These are phyloP conservation scores for Chytriomyces hyalinus DNA, from an alignment of 192 early-diverging fungal genomes.

Conservation along the genomic window DNA sequence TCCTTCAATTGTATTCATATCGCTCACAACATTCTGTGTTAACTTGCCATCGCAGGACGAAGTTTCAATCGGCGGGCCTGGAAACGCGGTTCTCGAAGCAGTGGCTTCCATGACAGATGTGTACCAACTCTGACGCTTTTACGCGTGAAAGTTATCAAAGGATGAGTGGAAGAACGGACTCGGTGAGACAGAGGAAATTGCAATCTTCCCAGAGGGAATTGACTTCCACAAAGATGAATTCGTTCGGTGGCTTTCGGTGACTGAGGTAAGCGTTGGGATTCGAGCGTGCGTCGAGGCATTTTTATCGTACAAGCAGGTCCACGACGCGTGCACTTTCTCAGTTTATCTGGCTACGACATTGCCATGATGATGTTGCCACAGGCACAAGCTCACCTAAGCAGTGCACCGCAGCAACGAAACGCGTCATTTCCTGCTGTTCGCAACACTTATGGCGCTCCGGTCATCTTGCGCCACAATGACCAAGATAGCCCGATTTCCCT, in stretches of 20 bases:
- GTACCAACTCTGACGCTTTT: slow-evolving; percentile 25
- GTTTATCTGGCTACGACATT: slow-evolving; percentile 64
- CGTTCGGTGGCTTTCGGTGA: slow-evolving; percentile 59
- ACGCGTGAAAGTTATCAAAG: slow-evolving; percentile 25
- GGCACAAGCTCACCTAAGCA: background rate
- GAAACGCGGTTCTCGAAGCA: slow-evolving; percentile 13
- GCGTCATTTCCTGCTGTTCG: slow-evolving; percentile 10
- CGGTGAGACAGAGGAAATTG: slow-evolving; percentile 62
- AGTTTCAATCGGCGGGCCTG: background rate
- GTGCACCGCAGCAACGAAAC: background rate
- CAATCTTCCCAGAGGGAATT: slow-evolving; percentile 54
- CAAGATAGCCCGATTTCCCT: slow-evolving; percentile 50
- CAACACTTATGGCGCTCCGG: slow-evolving; percentile 44
- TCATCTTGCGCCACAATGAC: slow-evolving; percentile 59
- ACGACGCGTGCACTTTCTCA: slow-evolving; percentile 57
- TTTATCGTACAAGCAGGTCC: background rate
- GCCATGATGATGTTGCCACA: slow-evolving; percentile 45
- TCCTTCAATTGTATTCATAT: too few relatives aligned
- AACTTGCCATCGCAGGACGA: too few relatives aligned
- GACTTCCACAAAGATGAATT: slow-evolving; percentile 58
- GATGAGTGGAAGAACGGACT: slow-evolving; percentile 70
- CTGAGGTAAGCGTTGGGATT: slow-evolving; percentile 31
- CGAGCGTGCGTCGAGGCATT: background rate
- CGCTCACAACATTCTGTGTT: too few relatives aligned
- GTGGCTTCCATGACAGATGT: slow-evolving; percentile 1